Percentiles rank a stretch among this genome's conserved stretches.
Evolutionary conservation across 148 eudicot species (phyloP).

Genomic region (Silene uniflora): DNA sequence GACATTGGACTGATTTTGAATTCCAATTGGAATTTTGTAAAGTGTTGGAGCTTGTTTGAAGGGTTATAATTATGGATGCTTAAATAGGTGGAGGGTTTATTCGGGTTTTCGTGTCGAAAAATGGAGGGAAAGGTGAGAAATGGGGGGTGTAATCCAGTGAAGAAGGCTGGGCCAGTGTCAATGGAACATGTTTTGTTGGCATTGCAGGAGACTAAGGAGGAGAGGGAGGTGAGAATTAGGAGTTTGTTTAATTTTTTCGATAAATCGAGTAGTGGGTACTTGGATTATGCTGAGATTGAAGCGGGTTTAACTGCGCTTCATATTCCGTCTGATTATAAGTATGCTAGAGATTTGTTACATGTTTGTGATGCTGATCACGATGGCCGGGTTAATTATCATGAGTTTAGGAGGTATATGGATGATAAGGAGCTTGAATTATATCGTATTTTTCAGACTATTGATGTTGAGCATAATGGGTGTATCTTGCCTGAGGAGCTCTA

Average conservation of each 20-base stretch:
- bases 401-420: constrained; percentile 93
- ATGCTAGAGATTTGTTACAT: constrained; percentile 71
- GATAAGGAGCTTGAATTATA: constrained; percentile 93
- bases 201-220: constrained; percentile 75
- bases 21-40: constrained; percentile 18
- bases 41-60: constrained; percentile 20
- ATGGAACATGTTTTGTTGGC: constrained; percentile 85
- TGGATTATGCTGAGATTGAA: constrained; percentile 68
- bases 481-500: constrained; percentile 91
- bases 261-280: constrained; percentile 49
- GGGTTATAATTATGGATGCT: not conserved
- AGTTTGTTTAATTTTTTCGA: constrained; percentile 73
- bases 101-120: not conserved
- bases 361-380: constrained; percentile 83
- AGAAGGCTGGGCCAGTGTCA: constrained; percentile 60
- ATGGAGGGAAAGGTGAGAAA: constrained; percentile 32
- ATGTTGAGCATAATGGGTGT: constrained; percentile 95
- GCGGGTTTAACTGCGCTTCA: constrained; percentile 68
- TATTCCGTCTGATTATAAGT: constrained; percentile 87
- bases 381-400: constrained; percentile 81
- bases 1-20: constrained; percentile 14
- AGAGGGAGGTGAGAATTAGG: constrained; percentile 65
- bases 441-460: constrained; percentile 88
- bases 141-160: constrained; percentile 67
- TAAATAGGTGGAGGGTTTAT: not conserved